phyloP scores from a whole-genome alignment of 768 basidiomycete species.

The Auricularia sp. region DNA sequence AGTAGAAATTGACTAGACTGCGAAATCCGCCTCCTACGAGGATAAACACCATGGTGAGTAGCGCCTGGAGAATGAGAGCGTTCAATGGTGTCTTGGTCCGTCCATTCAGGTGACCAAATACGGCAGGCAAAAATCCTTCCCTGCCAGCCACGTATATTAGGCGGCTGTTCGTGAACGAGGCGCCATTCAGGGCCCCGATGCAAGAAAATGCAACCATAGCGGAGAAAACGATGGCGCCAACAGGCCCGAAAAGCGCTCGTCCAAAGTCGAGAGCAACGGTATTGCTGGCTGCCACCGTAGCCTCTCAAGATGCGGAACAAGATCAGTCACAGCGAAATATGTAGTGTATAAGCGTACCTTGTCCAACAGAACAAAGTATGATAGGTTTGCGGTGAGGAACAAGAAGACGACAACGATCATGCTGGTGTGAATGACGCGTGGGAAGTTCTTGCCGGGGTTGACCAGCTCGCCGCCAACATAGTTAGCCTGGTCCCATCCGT shows the following conservation, averaged over 20 bases:
- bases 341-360: slow-evolving; percentile 34
- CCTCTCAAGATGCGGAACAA: slow-evolving; percentile 21
- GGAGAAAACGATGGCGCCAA: slow-evolving; percentile 83
- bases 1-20: slow-evolving; percentile 80
- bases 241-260: slow-evolving; percentile 67
- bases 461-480: slow-evolving; percentile 86
- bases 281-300: slow-evolving; percentile 65
- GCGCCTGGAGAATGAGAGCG: slow-evolving; percentile 71
- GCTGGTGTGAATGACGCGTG: slow-evolving; percentile 80
- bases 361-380: slow-evolving; percentile 91
- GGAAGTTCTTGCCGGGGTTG: slow-evolving; percentile 76
- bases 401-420: slow-evolving; percentile 74
- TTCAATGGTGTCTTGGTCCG: slow-evolving; percentile 79
- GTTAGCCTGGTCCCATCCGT: slow-evolving; percentile 92
- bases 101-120: slow-evolving; percentile 71
- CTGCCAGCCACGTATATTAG: slow-evolving; percentile 83
- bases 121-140: slow-evolving; percentile 74
- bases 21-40: slow-evolving; percentile 82
- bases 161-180: slow-evolving; percentile 67
- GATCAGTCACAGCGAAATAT: neutral
- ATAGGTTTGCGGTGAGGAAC: slow-evolving; percentile 73
- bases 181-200: slow-evolving; percentile 87
- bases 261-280: slow-evolving; percentile 92
- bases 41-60: slow-evolving; percentile 68
- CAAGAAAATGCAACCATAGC: slow-evolving; percentile 89